These are phyloP conservation scores for Hypericum perforatum DNA, from an alignment of 345 rosid genomes.

Conservation along the genomic window DNA sequence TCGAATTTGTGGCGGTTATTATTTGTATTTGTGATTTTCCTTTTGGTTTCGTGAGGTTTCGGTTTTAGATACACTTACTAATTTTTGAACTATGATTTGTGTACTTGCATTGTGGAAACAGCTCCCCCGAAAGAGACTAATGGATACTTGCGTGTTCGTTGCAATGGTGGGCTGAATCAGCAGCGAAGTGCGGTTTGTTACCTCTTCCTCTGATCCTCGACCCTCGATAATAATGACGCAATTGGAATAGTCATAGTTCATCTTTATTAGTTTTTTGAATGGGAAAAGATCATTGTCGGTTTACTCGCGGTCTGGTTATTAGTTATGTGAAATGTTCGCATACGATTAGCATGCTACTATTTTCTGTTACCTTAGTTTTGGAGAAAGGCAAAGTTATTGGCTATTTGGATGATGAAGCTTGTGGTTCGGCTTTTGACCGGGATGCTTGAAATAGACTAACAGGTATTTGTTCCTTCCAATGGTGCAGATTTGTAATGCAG, in stretches of 20 bases:
- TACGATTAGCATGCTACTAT: too few relatives aligned
- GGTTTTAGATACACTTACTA: not conserved
- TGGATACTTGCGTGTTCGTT: constrained; percentile 94
- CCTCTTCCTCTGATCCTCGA: not conserved
- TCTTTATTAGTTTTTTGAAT: too few relatives aligned
- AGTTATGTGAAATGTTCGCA: too few relatives aligned
- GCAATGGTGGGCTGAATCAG: constrained; percentile 97
- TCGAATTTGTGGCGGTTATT: constrained; percentile 2
- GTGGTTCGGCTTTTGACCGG: not conserved
- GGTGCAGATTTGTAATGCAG: constrained; percentile 90
- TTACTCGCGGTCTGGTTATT: too few relatives aligned
- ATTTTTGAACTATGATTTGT: not conserved
- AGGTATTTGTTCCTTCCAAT: constrained; percentile 8
- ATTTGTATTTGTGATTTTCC: constrained; percentile 1
- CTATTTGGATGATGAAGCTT: not conserved
- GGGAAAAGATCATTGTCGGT: too few relatives aligned
- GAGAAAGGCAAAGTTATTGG: not conserved
- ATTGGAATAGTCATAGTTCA: too few relatives aligned
- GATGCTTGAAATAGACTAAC: constrained; percentile 5
- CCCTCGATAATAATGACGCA: too few relatives aligned
- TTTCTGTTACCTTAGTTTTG: constrained; percentile 3
- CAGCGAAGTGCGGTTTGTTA: constrained; percentile 90
- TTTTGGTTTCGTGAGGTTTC: too few relatives aligned
- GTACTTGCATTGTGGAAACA: constrained; percentile 27
- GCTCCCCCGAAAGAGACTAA: constrained; percentile 78